Percentiles rank a stretch among this genome's conserved stretches.
These are phyloP conservation scores for Calvatia gigantea DNA, from an alignment of 768 basidiomycete genomes.

Conservation along the genomic window DNA sequence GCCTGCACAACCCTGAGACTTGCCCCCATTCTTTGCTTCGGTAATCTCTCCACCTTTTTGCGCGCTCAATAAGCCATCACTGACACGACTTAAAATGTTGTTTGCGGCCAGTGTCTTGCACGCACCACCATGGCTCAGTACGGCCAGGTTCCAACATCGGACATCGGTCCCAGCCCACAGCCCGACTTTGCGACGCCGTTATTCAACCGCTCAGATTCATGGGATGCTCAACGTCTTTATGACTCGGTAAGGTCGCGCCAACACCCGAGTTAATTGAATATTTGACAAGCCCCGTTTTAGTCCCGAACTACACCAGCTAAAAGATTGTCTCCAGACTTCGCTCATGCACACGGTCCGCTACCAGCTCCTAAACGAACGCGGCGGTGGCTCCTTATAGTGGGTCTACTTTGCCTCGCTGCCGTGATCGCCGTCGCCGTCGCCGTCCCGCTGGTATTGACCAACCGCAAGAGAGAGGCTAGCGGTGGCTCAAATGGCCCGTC, in stretches of 20 bases:
- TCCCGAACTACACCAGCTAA: not conserved
- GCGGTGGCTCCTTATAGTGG: constrained; percentile 16
- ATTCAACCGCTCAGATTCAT: not conserved
- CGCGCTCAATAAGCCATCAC: too few relatives aligned
- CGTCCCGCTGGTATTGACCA: constrained; percentile 25
- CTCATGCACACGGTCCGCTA: not conserved
- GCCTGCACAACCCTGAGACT: too few relatives aligned
- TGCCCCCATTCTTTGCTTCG: too few relatives aligned
- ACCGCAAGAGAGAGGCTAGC: constrained; percentile 19
- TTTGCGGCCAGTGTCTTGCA: constrained; percentile 4
- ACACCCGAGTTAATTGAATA: not conserved
- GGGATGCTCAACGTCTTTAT: constrained; percentile 9
- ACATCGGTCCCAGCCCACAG: constrained; percentile 13
- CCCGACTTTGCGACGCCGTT: not conserved
- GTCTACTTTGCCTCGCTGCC: constrained; percentile 30
- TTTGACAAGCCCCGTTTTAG: not conserved
- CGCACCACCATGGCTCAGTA: constrained; percentile 19
- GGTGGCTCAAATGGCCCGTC: constrained; percentile 4
- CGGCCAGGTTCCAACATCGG: constrained; percentile 14
- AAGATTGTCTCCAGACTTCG: not conserved
- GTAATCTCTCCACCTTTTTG: too few relatives aligned
- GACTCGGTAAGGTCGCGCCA: constrained; percentile 2
- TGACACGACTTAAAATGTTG: constrained; percentile 7
- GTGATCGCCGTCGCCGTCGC: constrained; percentile 44
- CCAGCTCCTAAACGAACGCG: not conserved